Evolutionary conservation across 106 monocot genomes (phyloP), one percentile per base, ranked within the genome.

Genomic region (Allium sativum): DNA sequence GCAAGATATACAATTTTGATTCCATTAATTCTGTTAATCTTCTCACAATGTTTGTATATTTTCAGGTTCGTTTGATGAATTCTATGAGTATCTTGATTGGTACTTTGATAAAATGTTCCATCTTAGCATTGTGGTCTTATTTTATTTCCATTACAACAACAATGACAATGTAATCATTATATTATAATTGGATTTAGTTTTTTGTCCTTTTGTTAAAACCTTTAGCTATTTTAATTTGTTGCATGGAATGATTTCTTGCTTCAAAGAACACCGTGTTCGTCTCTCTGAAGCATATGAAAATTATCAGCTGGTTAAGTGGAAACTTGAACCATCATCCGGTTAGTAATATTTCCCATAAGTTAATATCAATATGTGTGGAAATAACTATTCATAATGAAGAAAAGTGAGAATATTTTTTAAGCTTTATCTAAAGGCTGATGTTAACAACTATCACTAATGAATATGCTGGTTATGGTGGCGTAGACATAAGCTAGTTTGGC

Each of bases 211-310:
- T 3, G 48, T 50, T 31, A 31, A 31, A 31, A 31, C 1, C 31
- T 31, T 31, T 12, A 19, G 44, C 18, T 3, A 14, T 64, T 67
- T n/a, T 63, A 41, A 41, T 66, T 73, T 43, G 40, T 18, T 65
- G 44, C 77, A 98, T 91, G 88, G 69, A 19, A 98, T 98, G 65
- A 92, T 98, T 56, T 75, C 75, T 79, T 81, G 88, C 20, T 81
- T 98, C 71, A 76, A 70, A 44, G 76, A 92, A 70, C 88, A 82
- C 67, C 84, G 77, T 67, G 67, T 98, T 56, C 90, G 64, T 53
- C 80, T 98, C 71, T 91, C 96, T 71, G 82, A 78, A 59, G 78
- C 76, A 73, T 84, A 80, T 77, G 91, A 91, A 60, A 85, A 79
- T 44, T 98, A 92, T 73, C 59, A 82, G 16, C 70, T 98, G 52